Evolutionary conservation across 176 grass and related monocot genomes (phyloP).

Genomic region (Cenchrus purpureus): DNA sequence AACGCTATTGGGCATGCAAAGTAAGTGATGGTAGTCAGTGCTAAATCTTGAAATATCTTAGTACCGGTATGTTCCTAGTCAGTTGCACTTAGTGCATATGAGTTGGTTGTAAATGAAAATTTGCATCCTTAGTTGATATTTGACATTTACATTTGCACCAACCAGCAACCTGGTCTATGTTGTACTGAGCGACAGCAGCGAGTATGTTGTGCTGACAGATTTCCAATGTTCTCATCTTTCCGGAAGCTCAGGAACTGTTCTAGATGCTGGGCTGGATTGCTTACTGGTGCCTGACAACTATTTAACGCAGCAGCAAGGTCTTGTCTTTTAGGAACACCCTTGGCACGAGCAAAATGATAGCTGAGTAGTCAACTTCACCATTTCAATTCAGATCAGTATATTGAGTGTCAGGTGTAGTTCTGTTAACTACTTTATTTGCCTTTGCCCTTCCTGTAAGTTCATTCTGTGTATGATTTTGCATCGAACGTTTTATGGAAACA

Average conservation of each 20-base stretch:
- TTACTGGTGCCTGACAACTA: too few relatives aligned
- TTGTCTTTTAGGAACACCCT: background rate
- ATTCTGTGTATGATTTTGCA: too few relatives aligned
- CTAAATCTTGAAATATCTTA: conserved; percentile 11
- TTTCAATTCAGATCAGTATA: background rate
- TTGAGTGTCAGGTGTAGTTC: background rate
- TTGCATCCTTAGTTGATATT: conserved; percentile 10
- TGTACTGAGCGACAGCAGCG: background rate
- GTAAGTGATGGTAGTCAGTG: conserved; percentile 53
- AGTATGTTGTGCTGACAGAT: background rate
- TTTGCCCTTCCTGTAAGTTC: too few relatives aligned
- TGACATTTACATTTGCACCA: background rate
- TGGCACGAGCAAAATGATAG: background rate
- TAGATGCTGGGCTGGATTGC: too few relatives aligned
- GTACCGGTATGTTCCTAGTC: background rate
- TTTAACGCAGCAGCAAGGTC: background rate
- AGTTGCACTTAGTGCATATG: background rate
- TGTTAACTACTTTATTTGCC: background rate
- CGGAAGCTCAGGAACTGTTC: background rate
- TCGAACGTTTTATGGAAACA: too few relatives aligned
- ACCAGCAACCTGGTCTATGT: background rate
- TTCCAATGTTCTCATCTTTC: background rate
- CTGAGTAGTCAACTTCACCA: background rate
- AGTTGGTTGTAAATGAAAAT: conserved; percentile 23
- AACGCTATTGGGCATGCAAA: conserved; percentile 83